Percentiles rank a stretch among this genome's conserved stretches.
These are phyloP conservation scores for Apiospora malaysiana DNA, from an alignment of 2,329 filamentous ascomycete species.

Conservation along the genomic window DNA sequence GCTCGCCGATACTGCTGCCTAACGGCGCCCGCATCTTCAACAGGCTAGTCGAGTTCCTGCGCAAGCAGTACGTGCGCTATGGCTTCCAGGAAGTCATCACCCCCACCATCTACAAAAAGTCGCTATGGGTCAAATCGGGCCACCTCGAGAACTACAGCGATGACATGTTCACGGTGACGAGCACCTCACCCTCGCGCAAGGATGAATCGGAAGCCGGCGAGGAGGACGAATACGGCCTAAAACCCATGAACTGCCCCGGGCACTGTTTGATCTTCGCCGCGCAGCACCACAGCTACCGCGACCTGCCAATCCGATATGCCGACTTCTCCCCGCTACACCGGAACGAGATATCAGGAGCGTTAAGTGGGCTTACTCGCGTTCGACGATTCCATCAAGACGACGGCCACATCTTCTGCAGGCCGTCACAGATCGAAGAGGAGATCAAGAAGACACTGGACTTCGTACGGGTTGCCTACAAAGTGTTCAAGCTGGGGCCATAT, in stretches of 20 bases:
- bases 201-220: slow-evolving; percentile 38
- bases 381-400: slow-evolving; percentile 96
- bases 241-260: slow-evolving; percentile 98
- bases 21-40: slow-evolving; percentile 85
- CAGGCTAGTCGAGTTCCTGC: slow-evolving; percentile 79
- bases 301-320: slow-evolving; percentile 89
- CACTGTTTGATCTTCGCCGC: slow-evolving; percentile 89
- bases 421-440: slow-evolving; percentile 66
- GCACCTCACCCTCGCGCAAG: slow-evolving; percentile 51
- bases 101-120: slow-evolving; percentile 88
- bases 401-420: slow-evolving; percentile 90
- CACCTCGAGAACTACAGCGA: slow-evolving; percentile 90
- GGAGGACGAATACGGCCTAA: slow-evolving; percentile 64
- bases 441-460: slow-evolving; percentile 44
- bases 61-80: slow-evolving; percentile 82
- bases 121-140: slow-evolving; percentile 83
- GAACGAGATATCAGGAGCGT: slow-evolving; percentile 91
- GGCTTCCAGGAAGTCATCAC: slow-evolving; percentile 90
- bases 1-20: slow-evolving; percentile 83
- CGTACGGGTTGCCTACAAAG: slow-evolving; percentile 56
- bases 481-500: slow-evolving; percentile 76
- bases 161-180: slow-evolving; percentile 86
- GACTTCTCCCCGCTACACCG: slow-evolving; percentile 96
- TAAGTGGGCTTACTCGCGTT: slow-evolving; percentile 89
- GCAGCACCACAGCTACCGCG: slow-evolving; percentile 83